A percentile compares a stretch with the other conserved stretches of the same genome.
Conservation (phyloP, 805 yeast genomes). For the Zygotorulaspora chibaensis region DNA sequence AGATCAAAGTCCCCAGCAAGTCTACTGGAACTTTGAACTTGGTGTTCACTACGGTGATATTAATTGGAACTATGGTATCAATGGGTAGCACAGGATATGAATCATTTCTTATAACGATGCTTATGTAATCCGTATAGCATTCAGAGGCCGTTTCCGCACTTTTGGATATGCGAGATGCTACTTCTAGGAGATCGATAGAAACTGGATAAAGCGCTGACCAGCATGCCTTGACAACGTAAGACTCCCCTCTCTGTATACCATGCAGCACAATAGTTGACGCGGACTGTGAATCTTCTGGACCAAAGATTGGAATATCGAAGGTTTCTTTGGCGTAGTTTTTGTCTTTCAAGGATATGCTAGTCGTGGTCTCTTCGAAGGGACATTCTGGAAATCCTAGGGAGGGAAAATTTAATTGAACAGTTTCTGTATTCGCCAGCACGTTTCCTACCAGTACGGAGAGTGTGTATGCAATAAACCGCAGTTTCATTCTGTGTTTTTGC, state of each 20-base stretch:
- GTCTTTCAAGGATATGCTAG: slow-evolving; percentile 3
- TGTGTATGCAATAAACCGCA: not conserved
- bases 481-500: not conserved
- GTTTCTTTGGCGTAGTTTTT: slow-evolving; percentile 10
- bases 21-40: slow-evolving; percentile 28
- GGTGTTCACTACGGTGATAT: slow-evolving; percentile 20
- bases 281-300: slow-evolving; percentile 2
- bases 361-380: not conserved
- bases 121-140: slow-evolving; percentile 1
- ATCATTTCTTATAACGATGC: slow-evolving; percentile 11
- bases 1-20: slow-evolving; percentile 18
- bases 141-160: not conserved
- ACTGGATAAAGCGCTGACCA: slow-evolving; percentile 34
- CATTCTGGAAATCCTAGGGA: not conserved
- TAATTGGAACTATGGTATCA: slow-evolving; percentile 16
- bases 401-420: slow-evolving; percentile 18
- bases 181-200: slow-evolving; percentile 6
- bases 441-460: not conserved
- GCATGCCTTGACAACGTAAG: slow-evolving; percentile 27
- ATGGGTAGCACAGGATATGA: slow-evolving; percentile 21
- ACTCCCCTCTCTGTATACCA: slow-evolving; percentile 14
- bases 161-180: too few species aligned
- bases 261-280: slow-evolving; percentile 14
- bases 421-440: slow-evolving; percentile 22
- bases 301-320: slow-evolving; percentile 3